Base-by-base conservation (phyloP, 352 stramenopile genomes). In the Pilasporangium apinafurcum region DNA sequence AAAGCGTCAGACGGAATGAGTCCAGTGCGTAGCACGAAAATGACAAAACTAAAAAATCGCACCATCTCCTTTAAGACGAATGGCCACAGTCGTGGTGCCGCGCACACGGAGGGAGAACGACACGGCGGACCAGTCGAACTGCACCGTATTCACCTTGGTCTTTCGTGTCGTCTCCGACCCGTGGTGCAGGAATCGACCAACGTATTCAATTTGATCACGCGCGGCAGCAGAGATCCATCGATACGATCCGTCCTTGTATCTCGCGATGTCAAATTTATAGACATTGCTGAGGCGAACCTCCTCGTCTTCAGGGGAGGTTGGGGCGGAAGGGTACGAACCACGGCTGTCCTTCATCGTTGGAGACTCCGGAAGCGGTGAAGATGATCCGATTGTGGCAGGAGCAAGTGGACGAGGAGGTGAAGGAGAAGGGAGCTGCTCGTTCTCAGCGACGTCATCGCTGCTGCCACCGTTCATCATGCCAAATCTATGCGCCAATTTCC, bases 11-110 rank as follows among this genome's bases (percentile, higher is more conserved):
- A n/a, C n/a, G n/a, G 16, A 30, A 27, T 27, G 29, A 8, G 20
- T 48, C 29, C 29, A 14, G 22, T 17, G 25, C 42, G 25, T 36
- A 34, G 28, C 18, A 41, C 17, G 48, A 56, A 28, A 56, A 41
- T 56, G 40, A 44, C 7, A 25, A 17, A 31, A 31, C 31, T n/a
- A 30, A 37, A 14, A 10, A 6, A 16, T 51, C 71, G 32, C 37
- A 91, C 79, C 79, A 43, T 92, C 80, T 42, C 82, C 82, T 64
- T 93, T 93, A 18, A 93, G 60, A 12, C 82, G 74, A 32, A 93
- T 89, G 24, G 63, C 74, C 13, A 93, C 73, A n/a, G 54, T 67
- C 26, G 41, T 65, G 8, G 79, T 82, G 50, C 63, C 57, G 42
- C 51, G 59, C 41, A 89, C 79, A 9, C 58, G 60, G 38, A 93